Evolutionary conservation across 2,329 filamentous ascomycete genomes (phyloP).

Genomic region (Colletotrichum sp.): DNA sequence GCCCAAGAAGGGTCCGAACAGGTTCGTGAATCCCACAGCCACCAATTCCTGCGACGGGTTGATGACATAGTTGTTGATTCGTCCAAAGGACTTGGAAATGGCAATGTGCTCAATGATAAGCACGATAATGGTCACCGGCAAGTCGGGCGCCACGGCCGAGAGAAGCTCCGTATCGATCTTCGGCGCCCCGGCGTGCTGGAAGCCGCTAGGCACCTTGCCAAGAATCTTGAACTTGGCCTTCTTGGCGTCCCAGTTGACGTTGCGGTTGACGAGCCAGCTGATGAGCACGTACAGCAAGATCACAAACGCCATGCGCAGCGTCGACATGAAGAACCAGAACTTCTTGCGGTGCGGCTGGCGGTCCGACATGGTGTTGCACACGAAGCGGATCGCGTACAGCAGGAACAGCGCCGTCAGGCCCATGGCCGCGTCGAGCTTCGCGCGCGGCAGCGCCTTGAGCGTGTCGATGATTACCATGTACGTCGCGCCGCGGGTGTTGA

Average conservation of each 20-base stretch:
- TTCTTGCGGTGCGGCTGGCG: constrained; percentile 70
- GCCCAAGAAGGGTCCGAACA: constrained; percentile 77
- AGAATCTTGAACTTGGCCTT: constrained; percentile 69
- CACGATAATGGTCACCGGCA: constrained; percentile 79
- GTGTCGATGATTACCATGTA: constrained; percentile 51
- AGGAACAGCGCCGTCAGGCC: constrained; percentile 71
- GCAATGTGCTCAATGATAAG: constrained; percentile 84
- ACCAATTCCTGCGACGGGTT: constrained; percentile 81
- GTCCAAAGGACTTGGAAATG: constrained; percentile 82
- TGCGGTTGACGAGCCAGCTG: constrained; percentile 72
- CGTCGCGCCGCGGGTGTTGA: constrained; percentile 50
- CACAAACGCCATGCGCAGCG: constrained; percentile 79
- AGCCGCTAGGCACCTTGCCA: constrained; percentile 73
- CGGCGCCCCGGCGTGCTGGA: constrained; percentile 73
- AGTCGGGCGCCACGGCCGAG: constrained; percentile 64
- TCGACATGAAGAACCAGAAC: constrained; percentile 79
- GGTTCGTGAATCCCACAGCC: constrained; percentile 77
- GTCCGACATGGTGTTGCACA: constrained; percentile 68
- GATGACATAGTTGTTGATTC: constrained; percentile 80
- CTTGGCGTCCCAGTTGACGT: constrained; percentile 48
- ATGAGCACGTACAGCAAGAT: constrained; percentile 82
- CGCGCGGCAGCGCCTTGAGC: constrained; percentile 40
- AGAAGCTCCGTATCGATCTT: constrained; percentile 65
- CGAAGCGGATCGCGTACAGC: constrained; percentile 67
- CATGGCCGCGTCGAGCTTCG: constrained; percentile 72